Evolutionary conservation across 163 green algal genomes (phyloP).

Genomic region (Scenedesmus sp.): DNA sequence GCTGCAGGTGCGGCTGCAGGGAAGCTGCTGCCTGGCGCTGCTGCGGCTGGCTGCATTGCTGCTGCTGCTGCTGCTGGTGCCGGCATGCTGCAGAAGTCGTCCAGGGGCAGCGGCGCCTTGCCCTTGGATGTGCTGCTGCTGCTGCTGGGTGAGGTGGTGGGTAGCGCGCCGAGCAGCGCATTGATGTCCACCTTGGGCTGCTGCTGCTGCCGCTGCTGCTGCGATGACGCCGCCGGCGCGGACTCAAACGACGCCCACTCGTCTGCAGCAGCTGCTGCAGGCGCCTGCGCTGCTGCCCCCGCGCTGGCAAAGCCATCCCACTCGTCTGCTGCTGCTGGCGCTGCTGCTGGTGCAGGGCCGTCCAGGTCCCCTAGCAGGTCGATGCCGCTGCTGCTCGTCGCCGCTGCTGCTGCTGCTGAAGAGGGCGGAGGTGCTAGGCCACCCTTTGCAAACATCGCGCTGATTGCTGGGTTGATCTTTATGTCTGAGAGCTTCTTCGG

Average conservation of each 20-base stretch:
- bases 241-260: constrained; percentile 53
- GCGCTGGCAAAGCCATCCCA: constrained; percentile 50
- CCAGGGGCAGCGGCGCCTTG: constrained; percentile 14
- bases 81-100: constrained; percentile 44
- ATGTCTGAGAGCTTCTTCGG: constrained; percentile 86
- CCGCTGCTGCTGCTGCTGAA: constrained; percentile 14
- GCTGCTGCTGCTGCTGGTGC: neutral
- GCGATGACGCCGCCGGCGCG: constrained; percentile 5
- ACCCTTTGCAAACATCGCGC: constrained; percentile 67
- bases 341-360: constrained; percentile 46
- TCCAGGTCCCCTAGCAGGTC: constrained; percentile 72
- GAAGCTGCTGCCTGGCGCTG: constrained; percentile 16
- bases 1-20: neutral
- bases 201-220: neutral
- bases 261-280: constrained; percentile 10
- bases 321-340: neutral
- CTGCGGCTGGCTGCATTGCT: neutral
- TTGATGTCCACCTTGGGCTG: constrained; percentile 20
- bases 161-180: neutral
- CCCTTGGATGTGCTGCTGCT: neutral
- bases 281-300: neutral
- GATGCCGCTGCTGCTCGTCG: constrained; percentile 38
- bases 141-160: constrained; percentile 19
- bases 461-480: constrained; percentile 85
- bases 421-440: constrained; percentile 17